Percentiles rank a stretch among this genome's conserved stretches.
phyloP scores from a whole-genome alignment of 129 eudicot genomes.

The Logfia minima region DNA sequence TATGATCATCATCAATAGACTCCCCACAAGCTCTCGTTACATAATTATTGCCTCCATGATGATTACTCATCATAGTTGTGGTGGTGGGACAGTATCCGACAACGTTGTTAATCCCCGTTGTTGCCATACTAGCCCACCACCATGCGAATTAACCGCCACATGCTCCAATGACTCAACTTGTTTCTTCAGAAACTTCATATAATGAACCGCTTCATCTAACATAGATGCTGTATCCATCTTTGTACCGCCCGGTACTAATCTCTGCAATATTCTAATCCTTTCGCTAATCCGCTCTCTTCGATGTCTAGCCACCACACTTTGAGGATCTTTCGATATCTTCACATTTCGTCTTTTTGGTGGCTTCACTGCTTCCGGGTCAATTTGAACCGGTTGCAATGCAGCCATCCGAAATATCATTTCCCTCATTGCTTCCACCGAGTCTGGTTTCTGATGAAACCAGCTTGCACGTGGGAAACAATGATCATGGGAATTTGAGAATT shows the following conservation, averaged over 20 bases:
- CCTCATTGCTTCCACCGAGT: slow-evolving; percentile 57
- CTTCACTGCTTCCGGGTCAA: slow-evolving; percentile 58
- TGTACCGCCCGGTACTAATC: slow-evolving; percentile 93
- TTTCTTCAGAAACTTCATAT: slow-evolving; percentile 73
- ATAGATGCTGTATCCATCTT: slow-evolving; percentile 98
- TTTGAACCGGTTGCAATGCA: slow-evolving; percentile 59
- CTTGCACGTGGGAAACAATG: slow-evolving; percentile 33
- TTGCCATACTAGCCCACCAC: slow-evolving; percentile 7
- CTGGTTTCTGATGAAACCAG: slow-evolving; percentile 37
- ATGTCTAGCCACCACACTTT: slow-evolving; percentile 66
- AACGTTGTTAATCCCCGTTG: background rate
- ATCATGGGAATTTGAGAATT: slow-evolving; percentile 1
- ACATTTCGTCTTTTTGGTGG: slow-evolving; percentile 62
- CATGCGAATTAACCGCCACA: slow-evolving; percentile 18
- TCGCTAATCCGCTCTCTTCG: slow-evolving; percentile 63
- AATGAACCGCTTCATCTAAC: slow-evolving; percentile 91
- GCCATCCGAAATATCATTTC: slow-evolving; percentile 71
- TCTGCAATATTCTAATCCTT: slow-evolving; percentile 66
- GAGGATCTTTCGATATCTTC: slow-evolving; percentile 63
- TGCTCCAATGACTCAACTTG: slow-evolving; percentile 64
- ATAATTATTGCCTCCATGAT: slow-evolving; percentile 28
- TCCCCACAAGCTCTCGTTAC: slow-evolving; percentile 39
- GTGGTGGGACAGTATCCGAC: slow-evolving; percentile 18
- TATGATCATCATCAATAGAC: slow-evolving; percentile 27
- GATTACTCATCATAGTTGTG: background rate